Evolutionary conservation across 805 yeast species (phyloP).

Genomic region (Wickerhamomyces pijperi): DNA sequence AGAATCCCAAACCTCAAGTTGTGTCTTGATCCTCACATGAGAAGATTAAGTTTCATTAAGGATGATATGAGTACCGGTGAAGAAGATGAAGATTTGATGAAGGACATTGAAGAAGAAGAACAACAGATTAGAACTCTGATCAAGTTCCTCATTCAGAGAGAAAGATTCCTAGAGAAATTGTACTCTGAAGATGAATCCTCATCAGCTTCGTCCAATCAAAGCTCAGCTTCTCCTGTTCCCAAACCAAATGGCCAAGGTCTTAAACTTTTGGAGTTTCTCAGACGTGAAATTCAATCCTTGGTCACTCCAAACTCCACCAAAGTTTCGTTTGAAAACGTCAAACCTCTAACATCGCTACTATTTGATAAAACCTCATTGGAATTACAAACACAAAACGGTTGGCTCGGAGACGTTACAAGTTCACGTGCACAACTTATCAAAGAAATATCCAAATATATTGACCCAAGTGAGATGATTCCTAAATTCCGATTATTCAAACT

Average conservation of each 20-base stretch:
- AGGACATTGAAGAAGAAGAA: not conserved
- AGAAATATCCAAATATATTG: conserved; percentile 33
- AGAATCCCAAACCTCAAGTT: conserved; percentile 16
- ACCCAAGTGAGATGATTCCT: conserved; percentile 44
- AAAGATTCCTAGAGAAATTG: conserved; percentile 29
- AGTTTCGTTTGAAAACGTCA: conserved; percentile 8
- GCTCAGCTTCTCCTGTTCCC: not conserved
- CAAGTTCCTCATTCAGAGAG: conserved; percentile 26
- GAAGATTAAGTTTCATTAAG: not conserved
- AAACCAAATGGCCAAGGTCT: conserved; percentile 22
- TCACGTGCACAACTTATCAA: conserved; percentile 32
- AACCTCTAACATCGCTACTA: conserved; percentile 20
- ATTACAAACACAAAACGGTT: conserved; percentile 18
- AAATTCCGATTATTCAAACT: conserved; percentile 38
- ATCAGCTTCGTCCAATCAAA: too few species aligned
- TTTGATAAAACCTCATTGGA: conserved; percentile 14
- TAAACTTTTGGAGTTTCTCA: conserved; percentile 16
- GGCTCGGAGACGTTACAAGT: conserved; percentile 18
- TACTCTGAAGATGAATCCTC: conserved; percentile 19
- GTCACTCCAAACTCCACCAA: conserved; percentile 12
- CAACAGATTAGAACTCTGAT: conserved; percentile 8
- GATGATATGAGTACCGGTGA: conserved; percentile 1
- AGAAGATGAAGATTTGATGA: conserved; percentile 2
- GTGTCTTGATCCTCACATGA: not conserved
- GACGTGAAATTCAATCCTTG: conserved; percentile 23